Conservation (phyloP, 257 asterid species). For the Ocimum tenuiflorum region DNA sequence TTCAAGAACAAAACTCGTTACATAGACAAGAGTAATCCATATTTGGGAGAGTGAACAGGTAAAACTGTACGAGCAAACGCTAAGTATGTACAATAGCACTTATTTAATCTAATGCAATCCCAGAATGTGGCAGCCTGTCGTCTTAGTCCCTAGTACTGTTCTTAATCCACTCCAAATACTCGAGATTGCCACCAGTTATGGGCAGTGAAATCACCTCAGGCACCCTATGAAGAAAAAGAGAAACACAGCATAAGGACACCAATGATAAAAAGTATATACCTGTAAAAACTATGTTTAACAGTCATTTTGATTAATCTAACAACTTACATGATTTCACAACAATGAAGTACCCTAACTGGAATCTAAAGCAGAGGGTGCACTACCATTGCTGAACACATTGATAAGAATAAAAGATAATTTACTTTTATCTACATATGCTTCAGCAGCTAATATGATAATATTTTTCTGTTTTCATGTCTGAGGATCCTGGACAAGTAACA, state of each 20-base stretch:
- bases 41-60: background rate
- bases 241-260: background rate
- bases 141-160: slow-evolving; percentile 54
- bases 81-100: slow-evolving; percentile 10
- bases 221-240: slow-evolving; percentile 38
- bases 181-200: slow-evolving; percentile 69
- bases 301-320: background rate
- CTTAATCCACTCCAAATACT: slow-evolving; percentile 83
- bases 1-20: background rate
- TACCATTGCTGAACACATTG: background rate
- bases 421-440: too few relatives aligned
- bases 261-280: background rate
- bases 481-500: too few relatives aligned
- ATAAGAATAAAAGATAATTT: background rate
- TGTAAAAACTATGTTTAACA: background rate
- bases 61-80: slow-evolving; percentile 5
- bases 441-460: background rate
- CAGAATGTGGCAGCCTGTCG: background rate
- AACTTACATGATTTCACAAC: background rate
- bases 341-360: background rate
- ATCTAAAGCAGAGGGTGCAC: background rate
- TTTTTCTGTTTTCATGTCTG: too few relatives aligned
- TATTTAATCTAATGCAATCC: background rate
- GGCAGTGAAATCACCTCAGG: slow-evolving; percentile 95
- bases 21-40: background rate